Conservation (phyloP, 306 rosid species). For the Prunus fruticosa region DNA sequence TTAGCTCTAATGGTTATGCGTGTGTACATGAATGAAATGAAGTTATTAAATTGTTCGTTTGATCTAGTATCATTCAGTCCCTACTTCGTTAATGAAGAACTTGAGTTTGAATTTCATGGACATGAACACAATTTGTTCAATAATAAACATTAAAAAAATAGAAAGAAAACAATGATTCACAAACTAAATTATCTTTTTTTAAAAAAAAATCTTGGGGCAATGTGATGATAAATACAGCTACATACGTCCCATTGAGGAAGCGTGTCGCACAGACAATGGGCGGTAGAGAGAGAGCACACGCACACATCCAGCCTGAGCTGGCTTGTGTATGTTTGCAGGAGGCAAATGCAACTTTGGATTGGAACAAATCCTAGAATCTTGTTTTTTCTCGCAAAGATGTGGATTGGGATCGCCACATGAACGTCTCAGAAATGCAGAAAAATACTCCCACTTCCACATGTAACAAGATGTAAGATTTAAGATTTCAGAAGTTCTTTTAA, state of each 20-base stretch:
- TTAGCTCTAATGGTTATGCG: no score
- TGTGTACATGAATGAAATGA: no score
- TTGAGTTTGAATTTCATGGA: no score
- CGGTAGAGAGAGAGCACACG: background rate
- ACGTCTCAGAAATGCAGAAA: background rate
- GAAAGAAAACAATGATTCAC: no score
- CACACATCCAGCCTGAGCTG: background rate
- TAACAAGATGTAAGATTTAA: background rate
- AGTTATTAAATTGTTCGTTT: no score
- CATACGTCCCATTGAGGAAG: background rate
- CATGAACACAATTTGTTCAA: no score
- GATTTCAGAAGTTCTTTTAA: background rate
- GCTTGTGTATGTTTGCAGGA: background rate
- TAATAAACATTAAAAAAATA: no score
- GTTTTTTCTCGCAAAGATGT: background rate
- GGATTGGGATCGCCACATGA: background rate
- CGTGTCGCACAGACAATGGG: constrained; percentile 6
- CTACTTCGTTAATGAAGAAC: no score
- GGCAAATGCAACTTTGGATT: background rate
- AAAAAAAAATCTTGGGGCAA: no score
- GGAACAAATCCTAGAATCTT: constrained; percentile 18
- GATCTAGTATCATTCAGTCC: no score
- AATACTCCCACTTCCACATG: background rate
- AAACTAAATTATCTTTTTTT: no score
- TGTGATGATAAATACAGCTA: no score